phyloP scores from a whole-genome alignment of 768 basidiomycete species.

The Postia placenta region DNA sequence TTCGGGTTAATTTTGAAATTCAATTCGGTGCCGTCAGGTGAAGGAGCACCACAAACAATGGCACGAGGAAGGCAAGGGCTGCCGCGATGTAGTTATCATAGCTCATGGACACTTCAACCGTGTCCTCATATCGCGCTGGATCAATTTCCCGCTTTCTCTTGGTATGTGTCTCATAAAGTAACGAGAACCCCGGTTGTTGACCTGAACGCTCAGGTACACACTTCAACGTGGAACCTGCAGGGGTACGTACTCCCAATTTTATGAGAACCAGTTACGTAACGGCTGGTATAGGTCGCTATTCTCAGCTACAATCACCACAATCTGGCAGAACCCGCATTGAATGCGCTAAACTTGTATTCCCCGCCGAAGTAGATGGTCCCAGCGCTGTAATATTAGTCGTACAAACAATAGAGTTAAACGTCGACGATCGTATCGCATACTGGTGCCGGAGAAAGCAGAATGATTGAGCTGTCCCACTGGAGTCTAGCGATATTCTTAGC shows the following conservation, averaged over 20 bases:
- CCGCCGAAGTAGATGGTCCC: neutral
- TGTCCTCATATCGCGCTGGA: conserved; percentile 78
- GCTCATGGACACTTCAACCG: conserved; percentile 86
- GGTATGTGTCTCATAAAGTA: conserved; percentile 31
- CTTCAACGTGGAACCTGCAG: conserved; percentile 82
- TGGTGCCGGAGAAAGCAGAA: no score
- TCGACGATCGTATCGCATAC: no score
- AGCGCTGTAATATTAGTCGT: no score
- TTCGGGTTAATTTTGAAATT: no score
- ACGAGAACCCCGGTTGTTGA: neutral
- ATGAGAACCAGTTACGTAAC: conserved; percentile 6
- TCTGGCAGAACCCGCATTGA: conserved; percentile 70
- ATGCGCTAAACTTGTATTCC: conserved; percentile 67
- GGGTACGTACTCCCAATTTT: conserved; percentile 35
- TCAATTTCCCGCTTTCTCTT: conserved; percentile 53
- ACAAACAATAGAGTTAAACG: no score
- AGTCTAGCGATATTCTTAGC: neutral
- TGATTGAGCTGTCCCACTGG: neutral
- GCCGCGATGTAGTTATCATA: conserved; percentile 81
- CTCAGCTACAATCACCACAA: conserved; percentile 81
- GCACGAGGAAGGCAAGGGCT: conserved; percentile 57
- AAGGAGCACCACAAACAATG: conserved; percentile 68
- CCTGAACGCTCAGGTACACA: conserved; percentile 46
- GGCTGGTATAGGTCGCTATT: conserved; percentile 56
- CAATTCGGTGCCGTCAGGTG: conserved; percentile 40